Evolutionary conservation across 129 eudicot genomes (phyloP).

Genomic region (Dittrichia graveolens): DNA sequence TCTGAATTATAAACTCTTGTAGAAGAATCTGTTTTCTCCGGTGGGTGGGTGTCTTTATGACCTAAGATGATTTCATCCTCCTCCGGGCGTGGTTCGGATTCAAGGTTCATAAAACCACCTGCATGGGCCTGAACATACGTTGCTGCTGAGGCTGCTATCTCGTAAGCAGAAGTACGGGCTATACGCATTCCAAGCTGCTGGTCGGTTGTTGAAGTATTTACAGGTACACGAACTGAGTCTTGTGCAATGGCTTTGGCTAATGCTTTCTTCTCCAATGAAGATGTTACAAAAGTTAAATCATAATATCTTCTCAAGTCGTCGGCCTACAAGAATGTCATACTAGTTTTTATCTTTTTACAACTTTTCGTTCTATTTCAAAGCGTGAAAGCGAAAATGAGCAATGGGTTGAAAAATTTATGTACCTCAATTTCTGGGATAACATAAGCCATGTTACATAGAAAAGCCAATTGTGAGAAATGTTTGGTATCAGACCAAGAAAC

Average conservation of each 20-base stretch:
- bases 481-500: constrained; percentile 86
- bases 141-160: constrained; percentile 83
- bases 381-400: constrained; percentile 18
- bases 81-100: constrained; percentile 26
- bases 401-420: constrained; percentile 23
- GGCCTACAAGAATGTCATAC: constrained; percentile 40
- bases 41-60: constrained; percentile 1
- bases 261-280: constrained; percentile 73
- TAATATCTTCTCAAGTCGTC: constrained; percentile 65
- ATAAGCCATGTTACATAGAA: constrained; percentile 84
- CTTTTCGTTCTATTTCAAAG: background rate
- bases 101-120: constrained; percentile 36
- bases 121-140: constrained; percentile 68
- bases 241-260: constrained; percentile 45
- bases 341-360: background rate
- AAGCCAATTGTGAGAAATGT: constrained; percentile 66
- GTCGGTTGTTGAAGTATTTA: constrained; percentile 22
- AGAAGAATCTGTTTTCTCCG: constrained; percentile 35
- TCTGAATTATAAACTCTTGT: constrained; percentile 55
- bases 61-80: constrained; percentile 6
- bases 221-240: constrained; percentile 36
- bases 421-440: constrained; percentile 83
- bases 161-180: constrained; percentile 52
- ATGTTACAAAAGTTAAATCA: constrained; percentile 66
- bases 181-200: constrained; percentile 18